Conservation (phyloP, 2,329 filamentous ascomycete species). For the Alternaria longipes region DNA sequence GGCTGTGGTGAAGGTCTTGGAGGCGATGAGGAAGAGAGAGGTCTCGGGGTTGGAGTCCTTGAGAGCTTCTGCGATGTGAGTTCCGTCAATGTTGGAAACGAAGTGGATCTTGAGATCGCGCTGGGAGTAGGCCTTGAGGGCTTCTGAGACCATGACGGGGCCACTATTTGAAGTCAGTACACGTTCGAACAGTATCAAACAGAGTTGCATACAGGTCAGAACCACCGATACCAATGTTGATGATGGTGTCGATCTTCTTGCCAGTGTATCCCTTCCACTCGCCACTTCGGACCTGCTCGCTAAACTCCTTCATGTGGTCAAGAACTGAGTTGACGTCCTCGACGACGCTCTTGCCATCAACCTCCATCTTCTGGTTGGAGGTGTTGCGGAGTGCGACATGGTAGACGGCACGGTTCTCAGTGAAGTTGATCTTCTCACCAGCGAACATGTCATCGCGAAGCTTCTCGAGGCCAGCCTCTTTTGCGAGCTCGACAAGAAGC, state of each 20-base stretch:
- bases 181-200: background rate
- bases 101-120: constrained; percentile 91
- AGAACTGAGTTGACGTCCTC: constrained; percentile 92
- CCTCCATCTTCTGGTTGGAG: constrained; percentile 79
- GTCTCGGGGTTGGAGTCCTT: constrained; percentile 91
- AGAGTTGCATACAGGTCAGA: constrained; percentile 85
- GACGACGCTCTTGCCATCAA: constrained; percentile 92
- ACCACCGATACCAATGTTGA: constrained; percentile 98
- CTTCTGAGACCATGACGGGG: constrained; percentile 98
- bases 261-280: constrained; percentile 97
- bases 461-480: constrained; percentile 89
- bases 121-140: constrained; percentile 92
- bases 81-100: constrained; percentile 99
- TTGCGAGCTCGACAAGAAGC: constrained; percentile 86
- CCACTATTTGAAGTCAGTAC: constrained; percentile 63
- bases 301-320: constrained; percentile 98
- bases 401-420: constrained; percentile 94
- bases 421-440: constrained; percentile 99
- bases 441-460: constrained; percentile 97
- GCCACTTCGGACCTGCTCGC: constrained; percentile 90
- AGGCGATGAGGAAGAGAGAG: constrained; percentile 97
- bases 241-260: constrained; percentile 94
- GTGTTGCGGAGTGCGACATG: constrained; percentile 94
- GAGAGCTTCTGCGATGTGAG: constrained; percentile 94
- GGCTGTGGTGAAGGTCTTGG: constrained; percentile 99